phyloP scores from a whole-genome alignment of 306 rosid species.

The Neltuma alba region DNA sequence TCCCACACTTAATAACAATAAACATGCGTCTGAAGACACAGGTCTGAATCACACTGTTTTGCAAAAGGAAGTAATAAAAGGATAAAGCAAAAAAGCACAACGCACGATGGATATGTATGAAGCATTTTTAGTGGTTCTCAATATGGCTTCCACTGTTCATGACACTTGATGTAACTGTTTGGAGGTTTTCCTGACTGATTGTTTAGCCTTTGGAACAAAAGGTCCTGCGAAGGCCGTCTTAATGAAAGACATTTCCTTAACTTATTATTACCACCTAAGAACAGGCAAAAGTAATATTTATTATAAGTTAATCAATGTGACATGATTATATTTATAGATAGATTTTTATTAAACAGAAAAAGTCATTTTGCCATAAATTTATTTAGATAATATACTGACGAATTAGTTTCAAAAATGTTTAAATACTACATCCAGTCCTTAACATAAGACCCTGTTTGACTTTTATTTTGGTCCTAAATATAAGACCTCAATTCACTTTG shows the following conservation, averaged over 20 bases:
- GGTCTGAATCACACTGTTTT: background rate
- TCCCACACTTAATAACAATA: background rate
- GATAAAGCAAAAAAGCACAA: conserved; percentile 13
- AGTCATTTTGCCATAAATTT: too few species aligned
- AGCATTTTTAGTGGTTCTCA: conserved; percentile 40
- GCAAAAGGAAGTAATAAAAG: background rate
- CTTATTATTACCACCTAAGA: background rate
- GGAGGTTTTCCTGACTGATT: conserved; percentile 25
- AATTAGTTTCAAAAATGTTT: too few species aligned
- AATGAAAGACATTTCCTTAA: conserved; percentile 1
- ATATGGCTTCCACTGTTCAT: conserved; percentile 26
- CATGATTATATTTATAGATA: too few species aligned
- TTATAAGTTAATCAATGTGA: too few species aligned
- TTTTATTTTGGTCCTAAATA: too few species aligned
- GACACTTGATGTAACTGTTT: conserved; percentile 25
- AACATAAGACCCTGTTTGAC: too few species aligned
- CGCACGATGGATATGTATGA: conserved; percentile 1
- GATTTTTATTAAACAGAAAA: too few species aligned
- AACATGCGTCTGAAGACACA: background rate
- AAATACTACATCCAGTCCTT: too few species aligned
- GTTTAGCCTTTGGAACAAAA: conserved; percentile 22
- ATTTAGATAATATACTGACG: too few species aligned
- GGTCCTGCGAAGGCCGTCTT: background rate
- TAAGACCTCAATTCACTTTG: too few species aligned
- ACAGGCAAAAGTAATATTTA: too few species aligned